Base-by-base conservation (phyloP, 1,284 basidiomycete genomes). In the Dichomitus squalens region DNA sequence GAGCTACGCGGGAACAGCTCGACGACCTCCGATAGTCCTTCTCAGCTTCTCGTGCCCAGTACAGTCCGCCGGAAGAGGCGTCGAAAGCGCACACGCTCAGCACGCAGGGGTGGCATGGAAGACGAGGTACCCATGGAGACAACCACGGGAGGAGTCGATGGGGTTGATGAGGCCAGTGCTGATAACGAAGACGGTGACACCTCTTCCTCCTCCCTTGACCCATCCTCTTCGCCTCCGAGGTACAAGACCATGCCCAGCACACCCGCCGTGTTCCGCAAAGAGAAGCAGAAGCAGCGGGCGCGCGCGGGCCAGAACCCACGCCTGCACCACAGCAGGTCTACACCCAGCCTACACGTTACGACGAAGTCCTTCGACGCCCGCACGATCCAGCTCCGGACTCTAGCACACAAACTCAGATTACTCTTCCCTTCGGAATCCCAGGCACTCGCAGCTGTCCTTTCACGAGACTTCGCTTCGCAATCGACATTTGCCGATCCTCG, bases 391-490 rank as follows among this genome's bases (percentile, higher is more conserved):
- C 66, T 87, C 40, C 78, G 83, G 25, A 71, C 76, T 53, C 76
- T 88, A 20, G 81, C 82, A 14, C 76, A 79, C 62, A 84, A 84
- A 64, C 72, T 88, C 49, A 78, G 80, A 47, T 75, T 81, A 59
- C 72, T 81, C 40, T 88, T 87, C 67, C 83, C 83, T 11, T 77
- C 80, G 59, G 82, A 87, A 59, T 75, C 74, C 46, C 73, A 73
- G 18, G 72, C 75, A 27, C 75, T 88, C 38, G 73, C 75, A 27
- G 64, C 69, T 34, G 72, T 87, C 29, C 75, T 82, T 46, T 71
- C 76, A 27, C 69, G 76, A 52, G 73, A 77, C 52, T 74, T 73
- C 51, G 71, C 69, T 54, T 57, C 65, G 41, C 39, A 55, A 18
- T 52, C 55, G 71, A 74, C 51, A 76, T 79, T 54, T 55, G 72